Percentiles rank a stretch among this genome's conserved stretches.
phyloP scores from a whole-genome alignment of 1,139 yeast species.

The Taphrina sp. region DNA sequence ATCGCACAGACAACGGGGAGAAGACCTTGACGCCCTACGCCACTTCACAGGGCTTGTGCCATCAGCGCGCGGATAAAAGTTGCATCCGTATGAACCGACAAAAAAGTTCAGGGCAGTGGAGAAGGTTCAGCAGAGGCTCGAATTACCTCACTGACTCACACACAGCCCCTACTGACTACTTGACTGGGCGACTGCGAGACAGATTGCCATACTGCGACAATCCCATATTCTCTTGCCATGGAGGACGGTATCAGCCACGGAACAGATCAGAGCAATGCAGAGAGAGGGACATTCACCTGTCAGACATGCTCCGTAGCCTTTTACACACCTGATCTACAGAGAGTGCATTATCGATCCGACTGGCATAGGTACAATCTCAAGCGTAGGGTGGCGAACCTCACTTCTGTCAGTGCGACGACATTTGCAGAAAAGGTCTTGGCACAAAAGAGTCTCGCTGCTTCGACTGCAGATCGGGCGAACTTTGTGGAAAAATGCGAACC shows the following conservation, averaged over 20 bases:
- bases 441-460: constrained; percentile 47
- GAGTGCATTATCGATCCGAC: constrained; percentile 91
- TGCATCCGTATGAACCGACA: no score
- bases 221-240: not conserved
- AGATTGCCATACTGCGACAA: no score
- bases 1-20: no score
- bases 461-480: constrained; percentile 42
- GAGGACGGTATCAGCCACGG: constrained; percentile 18
- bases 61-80: no score
- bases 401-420: constrained; percentile 73
- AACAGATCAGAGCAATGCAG: constrained; percentile 9
- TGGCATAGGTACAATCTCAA: constrained; percentile 94
- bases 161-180: no score
- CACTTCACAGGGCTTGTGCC: no score
- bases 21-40: no score
- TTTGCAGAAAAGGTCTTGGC: constrained; percentile 72
- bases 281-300: constrained; percentile 54
- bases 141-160: no score
- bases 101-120: no score
- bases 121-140: no score
- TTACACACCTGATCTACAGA: constrained; percentile 72
- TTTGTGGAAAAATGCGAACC: constrained; percentile 37
- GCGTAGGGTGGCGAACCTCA: constrained; percentile 81
- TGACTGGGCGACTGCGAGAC: no score
- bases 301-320: constrained; percentile 82